Conservation (phyloP, 208 protist species). For the Sergeia podlipaevii region DNA sequence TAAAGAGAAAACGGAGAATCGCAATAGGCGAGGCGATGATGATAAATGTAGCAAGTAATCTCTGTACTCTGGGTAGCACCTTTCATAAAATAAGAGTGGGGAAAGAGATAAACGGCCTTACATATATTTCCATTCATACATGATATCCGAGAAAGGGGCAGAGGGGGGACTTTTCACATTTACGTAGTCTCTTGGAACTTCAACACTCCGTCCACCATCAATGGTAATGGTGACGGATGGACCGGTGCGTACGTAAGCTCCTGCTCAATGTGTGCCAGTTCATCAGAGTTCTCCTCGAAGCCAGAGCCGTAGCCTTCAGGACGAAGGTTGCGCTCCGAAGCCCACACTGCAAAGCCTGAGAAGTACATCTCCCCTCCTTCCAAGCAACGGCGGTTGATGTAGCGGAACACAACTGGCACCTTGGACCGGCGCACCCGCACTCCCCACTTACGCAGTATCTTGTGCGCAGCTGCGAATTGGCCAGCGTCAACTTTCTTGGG, state of each 20-base stretch:
- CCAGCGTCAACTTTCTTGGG: constrained; percentile 28
- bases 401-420: constrained; percentile 12
- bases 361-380: constrained; percentile 32
- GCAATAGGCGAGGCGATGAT: too few relatives aligned
- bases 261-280: not conserved
- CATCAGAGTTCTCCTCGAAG: not conserved
- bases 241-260: not conserved
- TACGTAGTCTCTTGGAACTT: too few relatives aligned
- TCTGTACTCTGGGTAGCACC: too few relatives aligned
- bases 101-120: too few relatives aligned
- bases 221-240: too few relatives aligned
- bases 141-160: too few relatives aligned
- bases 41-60: too few relatives aligned
- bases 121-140: too few relatives aligned
- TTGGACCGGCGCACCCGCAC: constrained; percentile 23
- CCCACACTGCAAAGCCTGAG: constrained; percentile 50
- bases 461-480: constrained; percentile 25
- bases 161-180: too few relatives aligned
- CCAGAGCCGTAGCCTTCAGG: constrained; percentile 38
- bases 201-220: too few relatives aligned
- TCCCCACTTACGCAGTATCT: constrained; percentile 47
- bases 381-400: constrained; percentile 19
- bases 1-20: too few relatives aligned
- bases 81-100: too few relatives aligned
- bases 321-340: constrained; percentile 34